These are phyloP conservation scores for Lachancea nothofagi DNA, from an alignment of 805 yeast genomes.

Conservation along the genomic window DNA sequence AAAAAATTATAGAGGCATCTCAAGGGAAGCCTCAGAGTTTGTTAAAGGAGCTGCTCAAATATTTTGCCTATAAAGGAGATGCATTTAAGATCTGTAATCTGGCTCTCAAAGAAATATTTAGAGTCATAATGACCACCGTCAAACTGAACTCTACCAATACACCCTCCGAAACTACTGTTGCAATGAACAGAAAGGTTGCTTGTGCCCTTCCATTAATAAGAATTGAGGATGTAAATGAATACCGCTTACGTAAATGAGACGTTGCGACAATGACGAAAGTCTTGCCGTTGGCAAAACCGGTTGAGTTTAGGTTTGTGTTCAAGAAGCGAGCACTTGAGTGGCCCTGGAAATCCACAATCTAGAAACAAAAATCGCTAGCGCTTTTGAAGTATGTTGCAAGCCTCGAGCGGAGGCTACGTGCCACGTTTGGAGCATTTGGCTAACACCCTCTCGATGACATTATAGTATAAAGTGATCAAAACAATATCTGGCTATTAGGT, in stretches of 20 bases:
- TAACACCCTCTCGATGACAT: too few relatives aligned
- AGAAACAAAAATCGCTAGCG: too few relatives aligned
- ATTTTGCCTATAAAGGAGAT: constrained; percentile 40
- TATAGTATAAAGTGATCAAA: too few relatives aligned
- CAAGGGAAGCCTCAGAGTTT: constrained; percentile 36
- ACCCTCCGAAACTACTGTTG: not conserved
- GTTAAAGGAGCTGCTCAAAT: constrained; percentile 38
- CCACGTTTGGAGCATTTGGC: too few relatives aligned
- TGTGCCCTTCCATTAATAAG: not conserved
- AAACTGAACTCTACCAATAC: not conserved
- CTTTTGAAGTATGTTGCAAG: too few relatives aligned
- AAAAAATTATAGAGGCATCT: constrained; percentile 35
- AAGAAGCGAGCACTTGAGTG: too few relatives aligned
- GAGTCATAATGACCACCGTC: constrained; percentile 14
- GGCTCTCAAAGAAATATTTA: constrained; percentile 35
- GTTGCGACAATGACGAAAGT: too few relatives aligned
- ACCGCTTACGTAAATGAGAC: not conserved
- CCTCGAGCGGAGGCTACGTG: too few relatives aligned
- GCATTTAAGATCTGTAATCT: constrained; percentile 34
- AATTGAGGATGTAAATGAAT: not conserved
- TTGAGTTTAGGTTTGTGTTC: too few relatives aligned
- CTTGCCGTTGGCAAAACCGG: too few relatives aligned
- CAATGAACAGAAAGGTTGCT: not conserved
- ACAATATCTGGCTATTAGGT: too few relatives aligned
- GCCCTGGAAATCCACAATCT: too few relatives aligned